phyloP scores from a whole-genome alignment of 768 basidiomycete genomes.

The Terana coerulea region DNA sequence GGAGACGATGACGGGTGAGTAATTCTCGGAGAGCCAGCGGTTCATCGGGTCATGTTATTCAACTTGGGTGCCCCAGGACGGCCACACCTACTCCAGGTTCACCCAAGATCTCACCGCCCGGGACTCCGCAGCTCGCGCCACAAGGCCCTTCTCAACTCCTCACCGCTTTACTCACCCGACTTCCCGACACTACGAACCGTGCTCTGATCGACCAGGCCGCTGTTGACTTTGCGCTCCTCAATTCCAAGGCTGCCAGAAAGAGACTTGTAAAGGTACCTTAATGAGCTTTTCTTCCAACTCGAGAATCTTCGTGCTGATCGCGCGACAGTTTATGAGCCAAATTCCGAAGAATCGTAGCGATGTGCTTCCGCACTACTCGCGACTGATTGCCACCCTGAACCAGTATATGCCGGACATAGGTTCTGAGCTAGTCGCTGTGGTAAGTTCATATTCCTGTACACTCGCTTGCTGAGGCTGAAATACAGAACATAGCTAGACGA shows the following conservation, averaged over 20 bases:
- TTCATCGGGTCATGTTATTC: background rate
- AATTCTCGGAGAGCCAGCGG: background rate
- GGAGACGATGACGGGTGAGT: slow-evolving; percentile 44
- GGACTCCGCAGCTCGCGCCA: slow-evolving; percentile 65
- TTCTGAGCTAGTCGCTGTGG: slow-evolving; percentile 71
- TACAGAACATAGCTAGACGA: slow-evolving; percentile 72
- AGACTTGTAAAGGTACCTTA: slow-evolving; percentile 72
- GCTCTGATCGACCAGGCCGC: slow-evolving; percentile 89
- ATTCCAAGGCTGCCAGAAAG: slow-evolving; percentile 95
- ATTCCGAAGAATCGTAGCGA: slow-evolving; percentile 88
- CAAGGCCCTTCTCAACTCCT: slow-evolving; percentile 93
- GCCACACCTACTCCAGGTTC: slow-evolving; percentile 68
- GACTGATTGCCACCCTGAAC: slow-evolving; percentile 84
- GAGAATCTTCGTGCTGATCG: slow-evolving; percentile 2
- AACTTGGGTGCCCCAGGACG: slow-evolving; percentile 21
- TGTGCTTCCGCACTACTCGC: slow-evolving; percentile 87
- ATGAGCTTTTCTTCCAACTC: background rate
- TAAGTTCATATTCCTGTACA: slow-evolving; percentile 39
- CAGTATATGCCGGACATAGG: slow-evolving; percentile 95
- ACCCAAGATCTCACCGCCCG: slow-evolving; percentile 55
- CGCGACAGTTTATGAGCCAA: slow-evolving; percentile 67
- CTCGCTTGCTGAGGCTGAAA: background rate
- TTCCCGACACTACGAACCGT: slow-evolving; percentile 93
- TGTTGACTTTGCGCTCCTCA: slow-evolving; percentile 93
- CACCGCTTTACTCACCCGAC: slow-evolving; percentile 82